phyloP scores from a whole-genome alignment of 148 eudicot genomes.

The Chenopodium suecicum region DNA sequence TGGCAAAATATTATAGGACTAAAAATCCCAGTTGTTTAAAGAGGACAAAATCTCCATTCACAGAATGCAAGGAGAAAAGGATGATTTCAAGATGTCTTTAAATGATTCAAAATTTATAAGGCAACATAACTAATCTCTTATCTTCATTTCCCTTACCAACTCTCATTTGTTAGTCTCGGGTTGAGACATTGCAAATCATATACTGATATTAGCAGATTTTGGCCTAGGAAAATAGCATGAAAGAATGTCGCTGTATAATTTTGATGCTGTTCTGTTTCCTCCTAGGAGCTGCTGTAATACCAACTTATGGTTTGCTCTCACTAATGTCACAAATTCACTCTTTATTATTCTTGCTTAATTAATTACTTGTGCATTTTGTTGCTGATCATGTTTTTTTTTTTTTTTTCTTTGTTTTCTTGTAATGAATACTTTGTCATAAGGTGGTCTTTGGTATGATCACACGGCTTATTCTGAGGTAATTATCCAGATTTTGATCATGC shows the following conservation, averaged over 20 bases:
- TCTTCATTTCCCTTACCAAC: constrained; percentile 8
- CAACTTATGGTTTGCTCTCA: constrained; percentile 9
- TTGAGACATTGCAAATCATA: background rate
- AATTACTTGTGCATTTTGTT: too few species aligned
- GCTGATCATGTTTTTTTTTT: background rate
- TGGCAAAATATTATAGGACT: background rate
- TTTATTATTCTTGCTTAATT: background rate
- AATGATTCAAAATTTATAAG: background rate
- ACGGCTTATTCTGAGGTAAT: constrained; percentile 28
- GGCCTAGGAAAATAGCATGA: constrained; percentile 20
- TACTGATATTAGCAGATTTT: background rate
- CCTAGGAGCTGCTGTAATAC: background rate
- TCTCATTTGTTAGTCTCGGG: constrained; percentile 2
- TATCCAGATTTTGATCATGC: background rate
- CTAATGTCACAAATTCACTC: background rate
- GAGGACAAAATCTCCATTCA: constrained; percentile 19
- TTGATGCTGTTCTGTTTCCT: constrained; percentile 4
- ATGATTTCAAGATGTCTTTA: constrained; percentile 3
- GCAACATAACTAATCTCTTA: background rate
- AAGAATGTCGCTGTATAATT: background rate
- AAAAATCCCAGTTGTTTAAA: background rate
- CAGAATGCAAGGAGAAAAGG: constrained; percentile 9
- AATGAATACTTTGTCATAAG: background rate
- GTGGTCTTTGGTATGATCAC: constrained; percentile 14
- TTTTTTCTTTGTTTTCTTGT: too few species aligned